Evolutionary conservation across 140 eudicot genomes (phyloP), one percentile per base, ranked within the genome.

Genomic region (Stevia rebaudiana): DNA sequence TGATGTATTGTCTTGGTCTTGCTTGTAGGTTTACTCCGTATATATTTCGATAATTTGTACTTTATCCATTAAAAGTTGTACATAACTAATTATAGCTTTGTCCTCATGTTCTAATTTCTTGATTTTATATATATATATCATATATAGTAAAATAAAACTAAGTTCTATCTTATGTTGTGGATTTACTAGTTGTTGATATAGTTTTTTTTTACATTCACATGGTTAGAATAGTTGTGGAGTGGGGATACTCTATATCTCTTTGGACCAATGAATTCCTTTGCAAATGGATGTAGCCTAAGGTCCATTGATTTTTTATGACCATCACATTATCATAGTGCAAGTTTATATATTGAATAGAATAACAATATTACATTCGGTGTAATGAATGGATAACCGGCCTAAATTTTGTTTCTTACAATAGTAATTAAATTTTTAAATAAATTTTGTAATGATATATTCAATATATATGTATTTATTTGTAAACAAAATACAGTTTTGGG

Each of bases 211-310:
- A 28, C 33, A 1, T 28, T 28, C 33, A 28, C 33, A 28, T 28
- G 69, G 73, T 73, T 33, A n/a, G n/a, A n/a, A n/a, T n/a, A n/a
- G 52, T 6, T 23, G n/a, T n/a, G n/a, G n/a, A n/a, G n/a, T 25
- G 61, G 61, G 61, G 41, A 0, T 53, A 53, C 23, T 52, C 69
- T 58, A 67, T 25, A 49, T 65, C 17, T 54, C 22, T 19, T 18
- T 63, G 41, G 53, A 62, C 40, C 70, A 51, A 50, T 63, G 65
- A 63, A 51, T 63, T 41, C 65, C 41, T 70, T 70, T 33, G 23
- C 50, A 59, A 64, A 66, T 10, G 41, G 74, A 66, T 36, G 55
- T 47, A 74, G 79, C 6, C 61, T 67, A 59, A 58, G 79, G 79
- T 58, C 79, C 79, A 67, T 74, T 48, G 11, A 50, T 47, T 67